A percentile compares a stretch with the other conserved stretches of the same genome.
These are phyloP conservation scores for Butyriboletus appendiculatus DNA, from an alignment of 1,284 basidiomycete species.

Conservation along the genomic window DNA sequence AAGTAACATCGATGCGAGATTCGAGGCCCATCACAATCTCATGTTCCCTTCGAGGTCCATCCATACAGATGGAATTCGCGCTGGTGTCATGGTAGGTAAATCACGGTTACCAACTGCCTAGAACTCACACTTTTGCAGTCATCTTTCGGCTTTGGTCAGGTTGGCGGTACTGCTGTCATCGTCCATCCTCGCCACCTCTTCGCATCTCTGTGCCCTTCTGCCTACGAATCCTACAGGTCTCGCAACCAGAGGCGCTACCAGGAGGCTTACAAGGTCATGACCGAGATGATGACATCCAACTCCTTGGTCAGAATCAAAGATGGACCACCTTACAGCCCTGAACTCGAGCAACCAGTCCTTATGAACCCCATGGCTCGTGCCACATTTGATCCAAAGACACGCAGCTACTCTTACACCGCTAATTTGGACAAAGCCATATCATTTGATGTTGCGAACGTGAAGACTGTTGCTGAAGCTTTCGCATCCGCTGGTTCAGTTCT, in stretches of 20 bases:
- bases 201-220: constrained; percentile 73
- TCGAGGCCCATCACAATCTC: constrained; percentile 88
- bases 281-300: constrained; percentile 92
- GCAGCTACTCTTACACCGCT: constrained; percentile 78
- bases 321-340: constrained; percentile 85
- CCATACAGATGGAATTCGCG: constrained; percentile 89
- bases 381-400: constrained; percentile 79
- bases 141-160: constrained; percentile 99
- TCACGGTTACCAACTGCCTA: not conserved
- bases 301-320: constrained; percentile 96
- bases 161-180: constrained; percentile 89
- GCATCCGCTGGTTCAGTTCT: constrained; percentile 46
- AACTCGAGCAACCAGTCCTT: constrained; percentile 87
- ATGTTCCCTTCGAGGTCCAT: constrained; percentile 98
- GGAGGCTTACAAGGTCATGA: constrained; percentile 90
- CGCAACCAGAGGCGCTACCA: constrained; percentile 72
- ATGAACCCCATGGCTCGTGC: constrained; percentile 94
- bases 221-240: constrained; percentile 76
- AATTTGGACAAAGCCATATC: constrained; percentile 59
- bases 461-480: constrained; percentile 58
- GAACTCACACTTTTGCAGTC: constrained; percentile 50
- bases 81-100: constrained; percentile 77
- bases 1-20: constrained; percentile 91
- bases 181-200: constrained; percentile 92
- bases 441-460: constrained; percentile 67